Evolutionary conservation across 352 stramenopile species (phyloP).

Genomic region (Globisporangium radiosum): DNA sequence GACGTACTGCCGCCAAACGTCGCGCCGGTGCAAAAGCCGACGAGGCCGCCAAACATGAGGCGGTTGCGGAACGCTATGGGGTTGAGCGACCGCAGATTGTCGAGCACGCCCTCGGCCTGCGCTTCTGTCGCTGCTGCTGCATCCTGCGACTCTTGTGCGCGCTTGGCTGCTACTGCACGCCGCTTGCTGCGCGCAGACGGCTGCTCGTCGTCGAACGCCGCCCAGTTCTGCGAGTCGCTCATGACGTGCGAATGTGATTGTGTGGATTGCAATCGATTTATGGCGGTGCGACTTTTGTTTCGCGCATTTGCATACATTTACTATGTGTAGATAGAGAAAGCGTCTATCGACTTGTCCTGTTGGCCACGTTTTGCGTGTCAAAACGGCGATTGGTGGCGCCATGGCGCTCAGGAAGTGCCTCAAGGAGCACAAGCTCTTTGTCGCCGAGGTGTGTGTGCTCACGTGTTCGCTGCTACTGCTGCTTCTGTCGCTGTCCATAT

Average conservation of each 20-base stretch:
- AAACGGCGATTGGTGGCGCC: not conserved
- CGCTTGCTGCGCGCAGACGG: constrained; percentile 4
- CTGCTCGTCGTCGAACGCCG: constrained; percentile 55
- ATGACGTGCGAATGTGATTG: not conserved
- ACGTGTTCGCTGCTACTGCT: not conserved
- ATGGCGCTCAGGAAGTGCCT: constrained; percentile 58
- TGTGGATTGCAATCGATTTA: not conserved
- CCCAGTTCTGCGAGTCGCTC: constrained; percentile 79
- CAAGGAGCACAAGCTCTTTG: constrained; percentile 63
- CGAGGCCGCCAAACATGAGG: constrained; percentile 69
- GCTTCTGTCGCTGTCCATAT: not conserved
- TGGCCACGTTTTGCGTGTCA: not conserved
- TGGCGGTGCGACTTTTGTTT: not conserved
- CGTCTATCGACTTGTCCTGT: too few relatives aligned
- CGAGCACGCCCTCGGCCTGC: constrained; percentile 9
- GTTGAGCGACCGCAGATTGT: constrained; percentile 22
- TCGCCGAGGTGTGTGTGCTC: constrained; percentile 30
- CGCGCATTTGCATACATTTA: not conserved
- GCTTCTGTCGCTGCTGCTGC: not conserved
- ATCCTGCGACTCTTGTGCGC: constrained; percentile 13
- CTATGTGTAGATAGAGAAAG: too few relatives aligned
- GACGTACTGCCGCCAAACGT: constrained; percentile 62
- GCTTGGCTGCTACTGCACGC: not conserved
- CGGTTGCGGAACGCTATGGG: constrained; percentile 57
- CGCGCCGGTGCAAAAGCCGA: constrained; percentile 70